A percentile compares a stretch with the other conserved stretches of the same genome.
Conservation (phyloP, 2,329 filamentous ascomycete species). For the Neofusicoccum kwambonambiense region DNA sequence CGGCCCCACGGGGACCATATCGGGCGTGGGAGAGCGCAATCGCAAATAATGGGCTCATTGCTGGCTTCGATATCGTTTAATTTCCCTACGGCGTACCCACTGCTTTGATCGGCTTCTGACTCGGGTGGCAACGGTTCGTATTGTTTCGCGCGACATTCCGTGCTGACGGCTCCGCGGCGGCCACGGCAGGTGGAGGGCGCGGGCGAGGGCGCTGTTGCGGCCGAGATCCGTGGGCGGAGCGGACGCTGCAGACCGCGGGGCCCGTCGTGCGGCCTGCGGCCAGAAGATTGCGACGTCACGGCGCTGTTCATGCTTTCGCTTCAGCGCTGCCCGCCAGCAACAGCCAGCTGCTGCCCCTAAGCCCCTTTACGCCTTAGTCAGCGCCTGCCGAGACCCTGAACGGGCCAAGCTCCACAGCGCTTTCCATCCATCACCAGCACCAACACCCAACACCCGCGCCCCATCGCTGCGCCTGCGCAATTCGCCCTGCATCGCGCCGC, state of each 20-base stretch:
- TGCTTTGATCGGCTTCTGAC: background rate
- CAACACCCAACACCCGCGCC: background rate
- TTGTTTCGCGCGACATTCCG: background rate
- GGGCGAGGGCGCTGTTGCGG: background rate
- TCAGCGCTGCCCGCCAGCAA: background rate
- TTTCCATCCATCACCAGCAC: conserved; percentile 5
- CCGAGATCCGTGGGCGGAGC: background rate
- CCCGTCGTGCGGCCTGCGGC: background rate
- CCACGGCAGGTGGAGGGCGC: background rate
- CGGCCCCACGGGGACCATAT: conserved; percentile 5
- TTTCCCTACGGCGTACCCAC: background rate
- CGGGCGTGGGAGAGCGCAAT: background rate
- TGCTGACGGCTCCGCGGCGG: background rate
- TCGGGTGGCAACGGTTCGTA: conserved; percentile 4
- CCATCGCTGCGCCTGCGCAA: background rate
- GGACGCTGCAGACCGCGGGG: background rate
- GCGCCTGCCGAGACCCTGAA: background rate
- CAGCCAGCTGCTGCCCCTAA: conserved; percentile 4
- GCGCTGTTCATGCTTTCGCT: background rate
- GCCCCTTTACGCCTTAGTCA: conserved; percentile 16
- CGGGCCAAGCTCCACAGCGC: background rate
- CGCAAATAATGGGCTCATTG: background rate
- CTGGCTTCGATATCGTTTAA: background rate
- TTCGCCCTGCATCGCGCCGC: background rate
- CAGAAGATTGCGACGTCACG: conserved; percentile 11